Conservation (phyloP, 495 filamentous ascomycete species). For the Sordaria brevicollis region DNA sequence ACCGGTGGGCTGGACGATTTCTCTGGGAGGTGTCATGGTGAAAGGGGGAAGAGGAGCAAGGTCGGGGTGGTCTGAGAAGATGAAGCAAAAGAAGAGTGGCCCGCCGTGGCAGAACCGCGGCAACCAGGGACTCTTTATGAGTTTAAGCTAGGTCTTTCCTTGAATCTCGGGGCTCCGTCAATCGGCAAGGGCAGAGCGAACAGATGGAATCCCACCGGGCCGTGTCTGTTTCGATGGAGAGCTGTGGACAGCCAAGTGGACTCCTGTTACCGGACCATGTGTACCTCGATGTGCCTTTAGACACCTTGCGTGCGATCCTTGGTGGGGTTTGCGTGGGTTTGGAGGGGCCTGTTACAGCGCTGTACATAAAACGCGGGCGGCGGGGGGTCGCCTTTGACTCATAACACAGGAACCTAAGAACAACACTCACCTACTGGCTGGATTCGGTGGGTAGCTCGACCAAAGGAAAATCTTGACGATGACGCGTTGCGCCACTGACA, state of each 20-base stretch:
- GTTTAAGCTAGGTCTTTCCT: not conserved
- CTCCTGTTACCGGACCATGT: not conserved
- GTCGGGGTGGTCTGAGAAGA: not conserved
- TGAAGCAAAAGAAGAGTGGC: not conserved
- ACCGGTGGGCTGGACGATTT: conserved; percentile 24
- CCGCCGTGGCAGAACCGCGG: not conserved
- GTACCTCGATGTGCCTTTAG: not conserved
- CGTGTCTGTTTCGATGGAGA: not conserved
- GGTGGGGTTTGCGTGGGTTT: not conserved
- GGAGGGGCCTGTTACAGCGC: not conserved
- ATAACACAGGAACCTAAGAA: not conserved
- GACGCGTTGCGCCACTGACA: not conserved
- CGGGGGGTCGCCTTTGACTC: not conserved
- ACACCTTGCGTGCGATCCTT: not conserved
- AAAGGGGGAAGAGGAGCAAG: conserved; percentile 1
- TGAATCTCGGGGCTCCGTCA: not conserved
- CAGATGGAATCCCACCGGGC: not conserved
- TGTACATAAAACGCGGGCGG: not conserved
- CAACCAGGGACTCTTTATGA: not conserved
- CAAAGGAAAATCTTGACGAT: not conserved
- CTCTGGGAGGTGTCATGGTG: conserved; percentile 31
- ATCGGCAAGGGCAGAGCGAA: not conserved
- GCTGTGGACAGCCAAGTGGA: not conserved
- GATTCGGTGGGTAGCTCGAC: not conserved
- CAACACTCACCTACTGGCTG: not conserved